Percentiles rank a stretch among this genome's conserved stretches.
These are phyloP conservation scores for Lachnellula subtilissima DNA, from an alignment of 2,329 filamentous ascomycete genomes.

Conservation along the genomic window DNA sequence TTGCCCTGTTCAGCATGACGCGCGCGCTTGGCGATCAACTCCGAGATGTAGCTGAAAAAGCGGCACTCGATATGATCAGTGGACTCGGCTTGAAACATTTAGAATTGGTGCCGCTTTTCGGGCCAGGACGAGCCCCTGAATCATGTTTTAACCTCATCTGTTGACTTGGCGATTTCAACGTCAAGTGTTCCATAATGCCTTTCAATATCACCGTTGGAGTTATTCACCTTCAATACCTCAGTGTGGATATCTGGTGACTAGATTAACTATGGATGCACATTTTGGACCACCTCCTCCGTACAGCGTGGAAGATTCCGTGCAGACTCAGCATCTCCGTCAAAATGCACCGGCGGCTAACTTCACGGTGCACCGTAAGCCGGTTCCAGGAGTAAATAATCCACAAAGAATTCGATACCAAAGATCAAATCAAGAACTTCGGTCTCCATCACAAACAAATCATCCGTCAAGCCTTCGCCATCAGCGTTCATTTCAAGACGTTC, in stretches of 20 bases:
- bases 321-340: neutral
- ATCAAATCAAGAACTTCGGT: neutral
- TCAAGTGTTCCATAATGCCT: conserved; percentile 44
- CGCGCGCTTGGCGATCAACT: neutral
- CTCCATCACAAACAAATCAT: neutral
- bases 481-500: neutral
- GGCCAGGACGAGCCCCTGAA: neutral
- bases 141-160: neutral
- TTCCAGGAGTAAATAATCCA: neutral
- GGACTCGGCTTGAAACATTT: no score
- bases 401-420: neutral
- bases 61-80: no score
- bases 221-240: neutral
- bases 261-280: neutral
- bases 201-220: conserved; percentile 41
- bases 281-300: neutral
- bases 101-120: no score
- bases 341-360: neutral
- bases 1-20: neutral
- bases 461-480: neutral
- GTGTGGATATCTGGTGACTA: neutral
- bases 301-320: neutral
- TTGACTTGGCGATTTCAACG: neutral
- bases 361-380: neutral
- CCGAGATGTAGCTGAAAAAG: no score